Evolutionary conservation across 192 early-diverging fungal species (phyloP).

Genomic region (Entophlyctis helioformis): DNA sequence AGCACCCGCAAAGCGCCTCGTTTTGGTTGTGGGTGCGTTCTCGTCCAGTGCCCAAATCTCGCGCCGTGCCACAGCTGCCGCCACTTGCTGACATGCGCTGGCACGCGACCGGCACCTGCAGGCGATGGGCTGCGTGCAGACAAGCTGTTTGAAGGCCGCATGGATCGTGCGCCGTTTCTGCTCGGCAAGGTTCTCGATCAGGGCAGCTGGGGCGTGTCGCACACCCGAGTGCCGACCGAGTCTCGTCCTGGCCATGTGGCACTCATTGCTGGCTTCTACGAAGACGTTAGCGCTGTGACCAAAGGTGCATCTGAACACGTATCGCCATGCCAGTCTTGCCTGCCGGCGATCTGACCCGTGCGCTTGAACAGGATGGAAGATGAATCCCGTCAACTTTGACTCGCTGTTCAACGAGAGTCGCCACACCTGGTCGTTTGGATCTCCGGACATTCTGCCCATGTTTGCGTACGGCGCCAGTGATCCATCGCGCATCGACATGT

Average conservation of each 20-base stretch:
- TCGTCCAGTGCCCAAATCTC: neutral
- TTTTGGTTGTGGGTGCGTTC: constrained; percentile 67
- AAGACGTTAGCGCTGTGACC: constrained; percentile 95
- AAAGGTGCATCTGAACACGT: constrained; percentile 43
- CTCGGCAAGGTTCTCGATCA: constrained; percentile 13
- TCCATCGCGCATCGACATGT: constrained; percentile 63
- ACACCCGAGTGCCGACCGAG: constrained; percentile 90
- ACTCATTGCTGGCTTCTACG: constrained; percentile 94
- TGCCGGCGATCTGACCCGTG: neutral
- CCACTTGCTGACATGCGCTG: constrained; percentile 1
- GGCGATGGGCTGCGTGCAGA: constrained; percentile 91
- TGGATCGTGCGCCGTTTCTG: constrained; percentile 33
- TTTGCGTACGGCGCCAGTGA: constrained; percentile 86
- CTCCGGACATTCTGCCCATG: constrained; percentile 95
- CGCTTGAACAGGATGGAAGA: constrained; percentile 90
- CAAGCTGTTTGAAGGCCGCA: constrained; percentile 62
- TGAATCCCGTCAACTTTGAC: constrained; percentile 95
- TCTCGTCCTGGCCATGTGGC: constrained; percentile 95
- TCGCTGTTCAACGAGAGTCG: constrained; percentile 87
- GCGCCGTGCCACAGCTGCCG: neutral
- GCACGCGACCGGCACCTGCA: constrained; percentile 11
- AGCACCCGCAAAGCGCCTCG: constrained; percentile 74
- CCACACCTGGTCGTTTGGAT: constrained; percentile 96
- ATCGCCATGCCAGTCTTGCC: neutral
- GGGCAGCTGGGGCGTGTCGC: constrained; percentile 37